A percentile compares a stretch with the other conserved stretches of the same genome.
Evolutionary conservation across 495 filamentous ascomycete species (phyloP).

Genomic region (Penicillium soppii): DNA sequence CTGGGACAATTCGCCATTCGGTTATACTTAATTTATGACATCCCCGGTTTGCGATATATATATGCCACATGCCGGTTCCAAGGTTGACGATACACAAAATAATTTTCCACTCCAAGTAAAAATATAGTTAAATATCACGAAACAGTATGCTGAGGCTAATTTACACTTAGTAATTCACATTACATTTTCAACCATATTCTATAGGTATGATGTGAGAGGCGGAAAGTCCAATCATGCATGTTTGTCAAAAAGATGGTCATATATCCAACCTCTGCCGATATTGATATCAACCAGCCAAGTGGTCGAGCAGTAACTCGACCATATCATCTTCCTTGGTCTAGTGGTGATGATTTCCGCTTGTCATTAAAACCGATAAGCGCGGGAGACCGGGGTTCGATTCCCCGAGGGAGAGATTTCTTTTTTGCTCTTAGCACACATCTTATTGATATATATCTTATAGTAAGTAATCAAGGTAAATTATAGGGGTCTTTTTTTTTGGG

Average conservation of each 20-base stretch:
- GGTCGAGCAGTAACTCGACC: conserved; percentile 30
- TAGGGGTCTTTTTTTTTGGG: not conserved
- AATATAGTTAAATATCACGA: too few relatives aligned
- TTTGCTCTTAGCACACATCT: not conserved
- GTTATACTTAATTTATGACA: too few relatives aligned
- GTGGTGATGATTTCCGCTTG: conserved; percentile 58
- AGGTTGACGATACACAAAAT: too few relatives aligned
- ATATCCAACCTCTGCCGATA: fast-evolving
- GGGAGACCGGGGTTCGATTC: conserved; percentile 57
- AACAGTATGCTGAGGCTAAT: too few relatives aligned
- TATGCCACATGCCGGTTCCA: too few relatives aligned
- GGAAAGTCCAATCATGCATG: not conserved
- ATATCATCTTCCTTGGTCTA: conserved; percentile 42
- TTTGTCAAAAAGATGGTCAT: not conserved
- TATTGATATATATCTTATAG: not conserved
- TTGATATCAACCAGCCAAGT: conserved; percentile 19
- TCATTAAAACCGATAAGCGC: conserved; percentile 44
- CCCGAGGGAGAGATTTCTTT: conserved; percentile 45
- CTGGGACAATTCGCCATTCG: not conserved
- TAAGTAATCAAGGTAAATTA: too few relatives aligned
- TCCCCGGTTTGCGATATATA: too few relatives aligned
- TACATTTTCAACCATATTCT: too few relatives aligned
- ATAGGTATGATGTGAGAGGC: too few relatives aligned
- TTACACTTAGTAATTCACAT: too few relatives aligned
- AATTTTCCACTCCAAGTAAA: too few relatives aligned